Conservation (phyloP, 352 stramenopile genomes). For the Globisporangium lucens region DNA sequence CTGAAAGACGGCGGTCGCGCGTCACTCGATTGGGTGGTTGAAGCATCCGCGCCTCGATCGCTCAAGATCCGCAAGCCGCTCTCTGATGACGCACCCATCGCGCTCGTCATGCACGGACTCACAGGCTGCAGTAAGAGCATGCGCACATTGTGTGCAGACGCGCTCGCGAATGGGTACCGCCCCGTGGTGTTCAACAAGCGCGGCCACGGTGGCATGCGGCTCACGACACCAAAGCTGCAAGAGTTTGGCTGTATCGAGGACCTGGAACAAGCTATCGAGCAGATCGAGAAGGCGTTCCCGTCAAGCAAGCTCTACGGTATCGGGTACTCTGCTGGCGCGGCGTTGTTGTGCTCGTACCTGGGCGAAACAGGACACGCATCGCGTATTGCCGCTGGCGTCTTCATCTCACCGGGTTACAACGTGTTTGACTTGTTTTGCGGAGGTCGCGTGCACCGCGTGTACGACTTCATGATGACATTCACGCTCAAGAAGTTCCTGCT, state of each 20-base stretch:
- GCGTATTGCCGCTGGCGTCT: constrained; percentile 47
- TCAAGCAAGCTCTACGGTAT: constrained; percentile 57
- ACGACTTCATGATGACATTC: constrained; percentile 79
- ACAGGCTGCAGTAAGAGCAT: constrained; percentile 65
- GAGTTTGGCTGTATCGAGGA: constrained; percentile 67
- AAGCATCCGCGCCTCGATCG: constrained; percentile 24
- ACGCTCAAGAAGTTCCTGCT: constrained; percentile 67
- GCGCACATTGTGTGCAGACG: constrained; percentile 61
- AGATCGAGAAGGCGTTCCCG: constrained; percentile 49
- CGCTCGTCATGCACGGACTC: constrained; percentile 65
- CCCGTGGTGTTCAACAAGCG: constrained; percentile 86
- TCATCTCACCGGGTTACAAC: constrained; percentile 80
- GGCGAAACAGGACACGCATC: constrained; percentile 55
- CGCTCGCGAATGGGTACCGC: constrained; percentile 55
- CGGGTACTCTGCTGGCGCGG: constrained; percentile 70
- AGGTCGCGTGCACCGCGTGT: constrained; percentile 62
- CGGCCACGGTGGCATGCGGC: constrained; percentile 59
- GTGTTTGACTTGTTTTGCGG: constrained; percentile 68
- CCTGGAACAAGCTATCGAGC: constrained; percentile 46
- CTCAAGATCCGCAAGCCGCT: constrained; percentile 3
- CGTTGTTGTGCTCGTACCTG: constrained; percentile 69
- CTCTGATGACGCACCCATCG: constrained; percentile 40
- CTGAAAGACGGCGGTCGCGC: constrained; percentile 63
- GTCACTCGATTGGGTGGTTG: constrained; percentile 64
- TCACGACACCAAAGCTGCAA: constrained; percentile 66